phyloP scores from a whole-genome alignment of 495 filamentous ascomycete genomes.

The Penicillium fimorum region DNA sequence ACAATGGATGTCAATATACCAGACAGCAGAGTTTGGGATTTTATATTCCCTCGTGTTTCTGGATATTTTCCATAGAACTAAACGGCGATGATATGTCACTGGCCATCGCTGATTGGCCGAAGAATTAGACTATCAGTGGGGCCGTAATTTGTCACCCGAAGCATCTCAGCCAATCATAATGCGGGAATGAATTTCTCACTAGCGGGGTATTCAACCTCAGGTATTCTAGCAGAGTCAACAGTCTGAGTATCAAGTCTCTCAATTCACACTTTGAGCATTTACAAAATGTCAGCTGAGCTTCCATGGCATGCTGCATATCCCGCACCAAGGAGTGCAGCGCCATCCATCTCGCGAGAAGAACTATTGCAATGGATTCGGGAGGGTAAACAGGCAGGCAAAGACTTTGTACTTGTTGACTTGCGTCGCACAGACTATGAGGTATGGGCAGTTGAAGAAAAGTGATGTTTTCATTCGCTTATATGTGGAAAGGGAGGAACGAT shows the following conservation, averaged over 20 bases:
- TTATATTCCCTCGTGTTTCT: background rate
- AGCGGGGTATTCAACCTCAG: slow-evolving; percentile 8
- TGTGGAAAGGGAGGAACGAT: slow-evolving; percentile 63
- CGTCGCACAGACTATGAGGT: slow-evolving; percentile 63
- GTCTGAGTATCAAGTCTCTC: background rate
- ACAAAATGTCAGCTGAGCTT: slow-evolving; percentile 12
- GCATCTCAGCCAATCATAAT: background rate
- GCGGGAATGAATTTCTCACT: background rate
- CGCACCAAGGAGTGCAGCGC: slow-evolving; percentile 27
- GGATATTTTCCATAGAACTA: background rate
- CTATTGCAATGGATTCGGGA: slow-evolving; percentile 41
- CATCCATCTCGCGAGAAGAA: slow-evolving; percentile 36
- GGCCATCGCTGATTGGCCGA: slow-evolving; percentile 3
- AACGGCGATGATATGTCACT: slow-evolving; percentile 5
- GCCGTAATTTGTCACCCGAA: background rate
- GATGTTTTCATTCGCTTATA: background rate
- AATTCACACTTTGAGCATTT: background rate
- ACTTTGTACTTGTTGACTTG: slow-evolving; percentile 63
- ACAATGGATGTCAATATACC: background rate
- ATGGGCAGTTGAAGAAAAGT: slow-evolving; percentile 1
- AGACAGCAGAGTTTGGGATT: background rate
- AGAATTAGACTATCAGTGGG: too few species aligned
- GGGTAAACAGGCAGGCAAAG: slow-evolving; percentile 40
- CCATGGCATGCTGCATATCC: slow-evolving; percentile 51
- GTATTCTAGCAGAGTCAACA: background rate